phyloP scores from a whole-genome alignment of 306 rosid species.

The Quercus cerris region DNA sequence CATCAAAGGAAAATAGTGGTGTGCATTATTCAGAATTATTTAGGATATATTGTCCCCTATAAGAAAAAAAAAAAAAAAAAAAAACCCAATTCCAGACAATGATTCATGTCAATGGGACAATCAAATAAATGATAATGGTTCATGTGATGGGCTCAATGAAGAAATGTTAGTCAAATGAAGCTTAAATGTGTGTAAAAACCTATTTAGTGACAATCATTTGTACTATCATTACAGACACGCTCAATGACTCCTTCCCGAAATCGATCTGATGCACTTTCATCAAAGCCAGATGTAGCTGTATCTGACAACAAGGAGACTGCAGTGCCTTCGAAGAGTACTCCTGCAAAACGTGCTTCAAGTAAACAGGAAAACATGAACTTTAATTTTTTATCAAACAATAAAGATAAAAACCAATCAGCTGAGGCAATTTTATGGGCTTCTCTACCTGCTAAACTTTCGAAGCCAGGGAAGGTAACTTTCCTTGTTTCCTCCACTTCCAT shows the following conservation, averaged over 20 bases:
- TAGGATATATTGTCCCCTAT: background rate
- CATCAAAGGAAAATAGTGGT: background rate
- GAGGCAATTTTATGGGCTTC: slow-evolving; percentile 64
- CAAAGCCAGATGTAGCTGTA: slow-evolving; percentile 42
- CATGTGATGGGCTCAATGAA: background rate
- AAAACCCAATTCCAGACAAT: background rate
- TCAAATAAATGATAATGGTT: background rate
- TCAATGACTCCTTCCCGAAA: slow-evolving; percentile 26
- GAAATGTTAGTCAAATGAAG: background rate
- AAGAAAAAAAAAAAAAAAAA: background rate
- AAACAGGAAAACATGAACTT: slow-evolving; percentile 61
- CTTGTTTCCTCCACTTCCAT: slow-evolving; percentile 1
- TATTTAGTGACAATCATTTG: slow-evolving; percentile 18
- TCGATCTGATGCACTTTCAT: slow-evolving; percentile 45
- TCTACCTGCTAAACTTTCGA: slow-evolving; percentile 64
- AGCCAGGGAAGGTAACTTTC: slow-evolving; percentile 69
- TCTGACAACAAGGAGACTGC: slow-evolving; percentile 39
- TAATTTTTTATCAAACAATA: slow-evolving; percentile 38
- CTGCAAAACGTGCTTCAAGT: slow-evolving; percentile 36
- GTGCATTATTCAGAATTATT: background rate
- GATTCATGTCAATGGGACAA: slow-evolving; percentile 8
- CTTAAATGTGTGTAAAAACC: background rate
- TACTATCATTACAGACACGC: slow-evolving; percentile 45
- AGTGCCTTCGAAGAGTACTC: slow-evolving; percentile 33
- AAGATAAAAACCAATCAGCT: slow-evolving; percentile 32